Evolutionary conservation across 139 green algal genomes (phyloP), one percentile per base, ranked within the genome.

Genomic region (Parachlorella kessleri): DNA sequence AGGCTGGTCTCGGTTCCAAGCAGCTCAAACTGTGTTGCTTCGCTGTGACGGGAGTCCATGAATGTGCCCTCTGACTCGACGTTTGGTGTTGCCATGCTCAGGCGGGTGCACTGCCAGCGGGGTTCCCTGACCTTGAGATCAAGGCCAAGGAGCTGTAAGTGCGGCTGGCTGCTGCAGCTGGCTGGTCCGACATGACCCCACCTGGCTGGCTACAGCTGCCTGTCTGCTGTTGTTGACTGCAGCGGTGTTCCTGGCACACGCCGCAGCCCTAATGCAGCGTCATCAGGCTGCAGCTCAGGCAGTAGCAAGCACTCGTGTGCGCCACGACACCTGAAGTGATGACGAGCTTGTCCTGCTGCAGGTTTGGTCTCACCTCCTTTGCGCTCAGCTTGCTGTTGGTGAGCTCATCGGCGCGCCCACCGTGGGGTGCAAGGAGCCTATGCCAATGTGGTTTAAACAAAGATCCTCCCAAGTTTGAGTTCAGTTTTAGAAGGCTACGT

Each of bases 351-450:
- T n/a, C n/a, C n/a, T n/a, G n/a, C n/a, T n/a, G n/a, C n/a, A n/a
- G n/a, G n/a, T 75, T 65, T 40, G 40, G 40, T 38, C 35, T 85
- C 39, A 79, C 81, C 5, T 67, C 35, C 28, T 76, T 66, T 32
- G 66, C 79, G 3, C 67, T 85, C 28, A 59, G 70, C 33, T 59
- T 85, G 32, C 55, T 85, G 32, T 67, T 85, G 53, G 81, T 82
- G 40, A 59, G 69, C 32, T 28, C 48, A 18, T 18, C 48, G 14
- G 48, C 21, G 48, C 48, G 14, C 48, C 48, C 21, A 14, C 48
- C 48, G n/a, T n/a, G n/a, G n/a, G n/a, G n/a, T n/a, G n/a, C n/a
- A n/a, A n/a, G n/a, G n/a, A n/a, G n/a, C n/a, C n/a, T n/a, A n/a
- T n/a, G n/a, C n/a, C n/a, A n/a, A n/a, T n/a, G n/a, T n/a, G n/a